Evolutionary conservation across 2,329 filamentous ascomycete genomes (phyloP), one percentile per base, ranked within the genome.

Genomic region (Dothideomycetes sp.): DNA sequence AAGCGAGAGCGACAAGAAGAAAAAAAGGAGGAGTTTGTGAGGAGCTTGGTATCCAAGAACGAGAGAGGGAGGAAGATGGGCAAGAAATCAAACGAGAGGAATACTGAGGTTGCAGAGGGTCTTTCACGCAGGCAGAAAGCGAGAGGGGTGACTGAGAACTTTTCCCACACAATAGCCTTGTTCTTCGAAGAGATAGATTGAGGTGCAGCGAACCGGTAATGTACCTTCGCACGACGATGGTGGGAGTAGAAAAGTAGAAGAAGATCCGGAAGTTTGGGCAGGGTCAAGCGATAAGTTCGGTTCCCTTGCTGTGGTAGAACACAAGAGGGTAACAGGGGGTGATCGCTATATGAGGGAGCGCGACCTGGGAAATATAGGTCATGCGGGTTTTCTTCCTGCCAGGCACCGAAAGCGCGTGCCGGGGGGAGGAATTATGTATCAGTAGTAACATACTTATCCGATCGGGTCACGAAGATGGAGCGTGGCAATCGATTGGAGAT

Each of bases 371-470:
- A 34, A 20, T 32, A 40, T 40, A 33, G 37, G 37, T 40, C 37
- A 33, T 40, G 29, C 37, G 37, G 37, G n/a, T 29, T 40, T 40
- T 19, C 30, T 17, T 40, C 29, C 52, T 56, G 55, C 59, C 58
- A 62, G 60, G 59, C 50, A 63, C 60, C 47, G 59, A 56, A 53
- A 53, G 53, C 51, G 51, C 52, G 52, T 58, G 32, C 33, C 32
- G 32, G 59, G 57, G n/a, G 29, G 13, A 16, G 29, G 53, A 59
- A 58, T 57, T 58, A 51, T 54, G 42, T 44, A 44, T 44, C 42
- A 44, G 17, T n/a, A n/a, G n/a, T n/a, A 39, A 36, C 35, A 44
- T 40, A 38, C 31, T 40, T 27, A 23, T 44, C 35, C 42, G 42
- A 44, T 44, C 42, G 34, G 42, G 19, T 29, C 23, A 34, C 35